Evolutionary conservation across 2,329 filamentous ascomycete genomes (phyloP).

Genomic region (Botrytis pseudocinerea): DNA sequence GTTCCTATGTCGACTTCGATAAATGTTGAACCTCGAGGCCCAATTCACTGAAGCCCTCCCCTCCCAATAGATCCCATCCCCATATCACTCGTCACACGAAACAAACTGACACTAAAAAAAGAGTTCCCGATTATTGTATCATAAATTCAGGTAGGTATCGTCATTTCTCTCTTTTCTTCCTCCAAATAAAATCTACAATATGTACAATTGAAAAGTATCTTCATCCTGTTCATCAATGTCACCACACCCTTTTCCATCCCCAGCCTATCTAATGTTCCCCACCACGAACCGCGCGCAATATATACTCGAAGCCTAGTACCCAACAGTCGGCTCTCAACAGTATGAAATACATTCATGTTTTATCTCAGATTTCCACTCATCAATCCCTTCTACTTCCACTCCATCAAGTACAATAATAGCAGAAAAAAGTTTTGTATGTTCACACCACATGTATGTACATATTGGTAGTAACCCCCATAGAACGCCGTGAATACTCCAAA

Average conservation of each 20-base stretch:
- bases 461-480: slow-evolving; percentile 10
- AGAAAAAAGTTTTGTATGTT: slow-evolving; percentile 12
- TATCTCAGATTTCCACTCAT: slow-evolving; percentile 1
- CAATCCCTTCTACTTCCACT: background rate
- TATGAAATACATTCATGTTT: slow-evolving; percentile 8
- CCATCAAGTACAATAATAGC: slow-evolving; percentile 14
- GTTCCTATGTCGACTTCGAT: background rate
- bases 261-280: background rate
- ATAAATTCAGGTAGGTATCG: background rate
- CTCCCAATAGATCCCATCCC: background rate
- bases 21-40: background rate
- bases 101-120: background rate
- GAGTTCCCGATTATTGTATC: background rate
- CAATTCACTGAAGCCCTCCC: background rate
- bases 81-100: background rate
- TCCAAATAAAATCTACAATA: slow-evolving; percentile 7
- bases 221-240: background rate
- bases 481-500: slow-evolving; percentile 15
- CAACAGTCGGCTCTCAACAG: slow-evolving; percentile 8
- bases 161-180: background rate
- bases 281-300: background rate
- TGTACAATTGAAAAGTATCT: slow-evolving; percentile 13
- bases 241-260: background rate
- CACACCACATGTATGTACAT: slow-evolving; percentile 20
- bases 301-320: slow-evolving; percentile 15